These are phyloP conservation scores for Coemansia sp. DNA, from an alignment of 192 early-diverging fungal species.

Conservation along the genomic window DNA sequence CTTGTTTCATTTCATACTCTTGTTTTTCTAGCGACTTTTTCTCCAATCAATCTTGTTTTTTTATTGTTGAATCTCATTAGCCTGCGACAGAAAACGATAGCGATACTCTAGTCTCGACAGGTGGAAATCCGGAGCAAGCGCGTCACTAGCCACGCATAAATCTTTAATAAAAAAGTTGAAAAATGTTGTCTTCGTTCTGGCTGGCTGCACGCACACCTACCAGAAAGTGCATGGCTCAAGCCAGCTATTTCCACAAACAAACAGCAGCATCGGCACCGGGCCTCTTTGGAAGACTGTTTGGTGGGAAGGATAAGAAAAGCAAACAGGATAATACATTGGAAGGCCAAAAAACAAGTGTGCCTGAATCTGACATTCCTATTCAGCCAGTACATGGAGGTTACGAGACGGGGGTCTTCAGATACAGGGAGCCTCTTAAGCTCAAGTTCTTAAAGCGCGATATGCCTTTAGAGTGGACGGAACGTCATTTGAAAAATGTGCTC, in stretches of 20 bases:
- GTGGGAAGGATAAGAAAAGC: constrained; percentile 17
- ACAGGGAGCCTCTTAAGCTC: constrained; percentile 4
- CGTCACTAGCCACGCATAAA: not conserved
- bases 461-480: constrained; percentile 10
- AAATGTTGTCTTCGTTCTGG: constrained; percentile 22
- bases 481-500: constrained; percentile 16
- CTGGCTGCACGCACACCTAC: not conserved
- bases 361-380: not conserved
- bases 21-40: not conserved
- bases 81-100: too few species aligned
- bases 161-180: constrained; percentile 1
- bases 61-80: too few species aligned
- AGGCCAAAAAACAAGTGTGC: not conserved
- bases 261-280: constrained; percentile 15
- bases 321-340: not conserved
- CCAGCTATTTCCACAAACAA: constrained; percentile 28
- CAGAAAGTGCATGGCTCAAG: not conserved
- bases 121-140: not conserved
- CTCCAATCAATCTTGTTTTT: too few species aligned
- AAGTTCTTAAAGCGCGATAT: constrained; percentile 34
- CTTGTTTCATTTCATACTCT: too few species aligned
- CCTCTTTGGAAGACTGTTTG: constrained; percentile 36
- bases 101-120: not conserved
- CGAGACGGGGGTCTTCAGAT: not conserved
- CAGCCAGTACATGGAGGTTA: not conserved